These are phyloP conservation scores for Penicillium sp. DNA, from an alignment of 2,329 filamentous ascomycete species.

Conservation along the genomic window DNA sequence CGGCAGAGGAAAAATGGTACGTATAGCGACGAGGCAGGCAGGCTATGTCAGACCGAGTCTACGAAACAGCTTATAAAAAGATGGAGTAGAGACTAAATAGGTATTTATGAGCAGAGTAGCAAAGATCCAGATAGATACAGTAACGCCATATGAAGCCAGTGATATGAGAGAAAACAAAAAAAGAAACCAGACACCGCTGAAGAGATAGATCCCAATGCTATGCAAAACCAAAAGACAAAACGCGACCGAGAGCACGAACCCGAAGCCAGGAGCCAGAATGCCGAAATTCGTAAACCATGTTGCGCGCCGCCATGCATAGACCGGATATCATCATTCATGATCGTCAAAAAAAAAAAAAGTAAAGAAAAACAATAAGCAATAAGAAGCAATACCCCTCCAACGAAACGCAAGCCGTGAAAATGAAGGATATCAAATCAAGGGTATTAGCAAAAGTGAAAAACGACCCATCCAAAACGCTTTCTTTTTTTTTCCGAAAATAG, in stretches of 20 bases:
- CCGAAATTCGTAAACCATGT: slow-evolving; percentile 24
- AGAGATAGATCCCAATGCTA: slow-evolving; percentile 21
- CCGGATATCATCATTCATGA: slow-evolving; percentile 23
- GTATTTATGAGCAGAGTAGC: slow-evolving; percentile 15
- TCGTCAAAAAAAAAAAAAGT: slow-evolving; percentile 9
- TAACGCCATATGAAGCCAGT: slow-evolving; percentile 6
- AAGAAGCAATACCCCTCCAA: slow-evolving; percentile 10
- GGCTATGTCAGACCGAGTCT: not conserved
- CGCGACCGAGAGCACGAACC: slow-evolving; percentile 22
- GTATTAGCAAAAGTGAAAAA: slow-evolving; percentile 14
- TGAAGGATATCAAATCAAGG: slow-evolving; percentile 12
- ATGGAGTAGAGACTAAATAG: not conserved
- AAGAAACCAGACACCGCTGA: slow-evolving; percentile 14
- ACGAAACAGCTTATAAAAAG: not conserved
- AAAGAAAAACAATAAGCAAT: slow-evolving; percentile 4
- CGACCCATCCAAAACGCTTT: slow-evolving; percentile 13
- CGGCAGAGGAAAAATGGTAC: too few relatives aligned
- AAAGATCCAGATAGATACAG: slow-evolving; percentile 4
- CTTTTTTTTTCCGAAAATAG: slow-evolving; percentile 17
- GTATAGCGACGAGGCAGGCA: not conserved
- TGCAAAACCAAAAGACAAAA: slow-evolving; percentile 19
- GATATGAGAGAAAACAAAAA: slow-evolving; percentile 1
- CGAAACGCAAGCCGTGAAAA: slow-evolving; percentile 10
- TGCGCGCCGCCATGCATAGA: slow-evolving; percentile 25
- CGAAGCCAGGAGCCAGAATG: slow-evolving; percentile 22